These are phyloP conservation scores for Cardamine resedifolia DNA, from an alignment of 345 rosid species.

Conservation along the genomic window DNA sequence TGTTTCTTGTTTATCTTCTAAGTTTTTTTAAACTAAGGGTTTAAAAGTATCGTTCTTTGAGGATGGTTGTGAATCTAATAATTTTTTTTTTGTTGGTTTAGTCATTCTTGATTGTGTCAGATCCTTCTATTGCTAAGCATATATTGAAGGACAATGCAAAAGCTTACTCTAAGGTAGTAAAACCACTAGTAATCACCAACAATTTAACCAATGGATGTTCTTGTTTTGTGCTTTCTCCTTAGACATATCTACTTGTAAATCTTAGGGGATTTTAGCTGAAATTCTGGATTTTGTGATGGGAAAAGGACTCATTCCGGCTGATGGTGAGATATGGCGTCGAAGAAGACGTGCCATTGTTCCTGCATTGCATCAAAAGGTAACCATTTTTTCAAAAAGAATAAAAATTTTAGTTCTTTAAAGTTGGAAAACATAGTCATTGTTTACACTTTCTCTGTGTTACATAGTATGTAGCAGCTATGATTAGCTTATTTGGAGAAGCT, in stretches of 20 bases:
- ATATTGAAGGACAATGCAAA: conserved; percentile 81
- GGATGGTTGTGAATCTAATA: not conserved
- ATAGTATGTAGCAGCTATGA: conserved; percentile 96
- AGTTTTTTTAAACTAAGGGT: not conserved
- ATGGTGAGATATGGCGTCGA: conserved; percentile 93
- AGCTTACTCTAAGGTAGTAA: conserved; percentile 84
- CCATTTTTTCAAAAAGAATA: not conserved
- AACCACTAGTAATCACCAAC: not conserved
- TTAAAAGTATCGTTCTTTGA: not conserved
- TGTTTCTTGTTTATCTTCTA: conserved; percentile 19
- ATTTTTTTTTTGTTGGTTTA: conserved; percentile 34
- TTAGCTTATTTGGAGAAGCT: conserved; percentile 77
- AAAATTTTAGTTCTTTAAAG: not conserved
- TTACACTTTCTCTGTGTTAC: conserved; percentile 19
- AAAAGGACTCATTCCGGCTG: conserved; percentile 93
- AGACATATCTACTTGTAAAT: conserved; percentile 22
- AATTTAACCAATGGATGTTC: not conserved
- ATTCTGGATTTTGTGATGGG: conserved; percentile 99
- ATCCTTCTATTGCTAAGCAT: conserved; percentile 90
- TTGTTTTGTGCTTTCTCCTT: not conserved
- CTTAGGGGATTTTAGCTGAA: conserved; percentile 90
- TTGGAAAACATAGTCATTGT: not conserved
- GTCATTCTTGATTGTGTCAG: conserved; percentile 92
- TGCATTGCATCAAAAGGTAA: conserved; percentile 88
- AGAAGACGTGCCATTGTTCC: conserved; percentile 94